phyloP scores from a whole-genome alignment of 305 asterid species.

The Fraxinus dipetala region DNA sequence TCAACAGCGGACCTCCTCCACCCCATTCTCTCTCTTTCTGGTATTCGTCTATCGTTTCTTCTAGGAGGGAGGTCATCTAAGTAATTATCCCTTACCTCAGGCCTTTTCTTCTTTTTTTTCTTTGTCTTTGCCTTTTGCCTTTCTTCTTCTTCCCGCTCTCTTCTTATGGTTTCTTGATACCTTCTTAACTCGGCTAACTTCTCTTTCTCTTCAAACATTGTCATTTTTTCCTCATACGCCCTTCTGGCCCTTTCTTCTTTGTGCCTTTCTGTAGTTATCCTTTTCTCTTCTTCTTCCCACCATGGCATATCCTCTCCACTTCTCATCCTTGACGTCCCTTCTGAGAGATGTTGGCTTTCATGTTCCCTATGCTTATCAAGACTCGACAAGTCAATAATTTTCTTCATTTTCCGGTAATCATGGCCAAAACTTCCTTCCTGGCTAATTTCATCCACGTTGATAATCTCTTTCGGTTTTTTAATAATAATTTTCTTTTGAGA shows the following conservation, averaged over 20 bases:
- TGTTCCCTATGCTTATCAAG: slow-evolving; percentile 48
- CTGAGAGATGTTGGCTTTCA: slow-evolving; percentile 42
- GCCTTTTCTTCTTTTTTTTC: slow-evolving; percentile 72
- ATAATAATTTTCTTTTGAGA: slow-evolving; percentile 76
- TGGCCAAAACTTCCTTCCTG: slow-evolving; percentile 82
- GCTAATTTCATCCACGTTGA: slow-evolving; percentile 63
- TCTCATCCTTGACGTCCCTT: slow-evolving; percentile 61
- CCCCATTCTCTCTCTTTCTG: slow-evolving; percentile 58
- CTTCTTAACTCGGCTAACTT: slow-evolving; percentile 59
- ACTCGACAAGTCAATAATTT: slow-evolving; percentile 67
- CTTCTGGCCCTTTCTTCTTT: slow-evolving; percentile 59
- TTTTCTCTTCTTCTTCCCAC: slow-evolving; percentile 64
- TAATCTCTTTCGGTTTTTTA: slow-evolving; percentile 70
- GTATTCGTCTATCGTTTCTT: slow-evolving; percentile 68
- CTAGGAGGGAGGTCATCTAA: slow-evolving; percentile 61
- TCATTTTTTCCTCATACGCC: slow-evolving; percentile 45
- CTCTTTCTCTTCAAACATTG: slow-evolving; percentile 57
- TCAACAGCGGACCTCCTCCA: slow-evolving; percentile 62
- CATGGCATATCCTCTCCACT: slow-evolving; percentile 52
- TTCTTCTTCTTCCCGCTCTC: slow-evolving; percentile 93
- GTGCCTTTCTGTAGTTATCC: slow-evolving; percentile 51
- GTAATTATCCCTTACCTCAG: slow-evolving; percentile 60
- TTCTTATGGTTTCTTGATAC: slow-evolving; percentile 66
- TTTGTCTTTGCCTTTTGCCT: slow-evolving; percentile 63
- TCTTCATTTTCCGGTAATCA: slow-evolving; percentile 77